phyloP scores from a whole-genome alignment of 257 asterid species.

The Penstemon barbatus region DNA sequence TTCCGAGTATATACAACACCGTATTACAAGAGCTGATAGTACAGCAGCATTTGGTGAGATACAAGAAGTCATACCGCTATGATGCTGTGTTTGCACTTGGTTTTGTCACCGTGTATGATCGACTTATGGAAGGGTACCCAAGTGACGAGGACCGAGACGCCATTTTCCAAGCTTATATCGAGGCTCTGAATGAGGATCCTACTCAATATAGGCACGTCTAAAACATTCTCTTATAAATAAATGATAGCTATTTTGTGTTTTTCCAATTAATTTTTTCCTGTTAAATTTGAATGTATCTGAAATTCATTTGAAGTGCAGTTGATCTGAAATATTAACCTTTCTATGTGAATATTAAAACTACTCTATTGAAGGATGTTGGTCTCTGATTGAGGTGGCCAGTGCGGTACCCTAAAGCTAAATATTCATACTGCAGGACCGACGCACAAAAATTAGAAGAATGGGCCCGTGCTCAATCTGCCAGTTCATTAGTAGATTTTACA shows the following conservation, averaged over 20 bases:
- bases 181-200: slow-evolving; percentile 87
- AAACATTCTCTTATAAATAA: not conserved
- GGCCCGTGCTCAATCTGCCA: slow-evolving; percentile 72
- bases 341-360: not conserved
- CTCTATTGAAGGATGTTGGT: not conserved
- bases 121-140: slow-evolving; percentile 93
- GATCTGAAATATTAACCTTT: not conserved
- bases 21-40: slow-evolving; percentile 90
- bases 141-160: slow-evolving; percentile 75
- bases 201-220: slow-evolving; percentile 65
- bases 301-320: slow-evolving; percentile 3
- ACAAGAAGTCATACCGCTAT: slow-evolving; percentile 76
- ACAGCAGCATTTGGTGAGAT: slow-evolving; percentile 83
- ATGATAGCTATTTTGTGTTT: not conserved
- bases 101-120: slow-evolving; percentile 87
- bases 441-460: slow-evolving; percentile 91
- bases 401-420: not conserved
- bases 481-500: slow-evolving; percentile 69
- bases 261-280: slow-evolving; percentile 15
- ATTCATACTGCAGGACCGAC: slow-evolving; percentile 52
- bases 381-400: not conserved
- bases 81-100: slow-evolving; percentile 95
- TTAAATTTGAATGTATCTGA: not conserved
- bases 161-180: slow-evolving; percentile 80
- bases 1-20: slow-evolving; percentile 84